Evolutionary conservation across 352 stramenopile species (phyloP).

Genomic region (Phytophthora hibernalis): DNA sequence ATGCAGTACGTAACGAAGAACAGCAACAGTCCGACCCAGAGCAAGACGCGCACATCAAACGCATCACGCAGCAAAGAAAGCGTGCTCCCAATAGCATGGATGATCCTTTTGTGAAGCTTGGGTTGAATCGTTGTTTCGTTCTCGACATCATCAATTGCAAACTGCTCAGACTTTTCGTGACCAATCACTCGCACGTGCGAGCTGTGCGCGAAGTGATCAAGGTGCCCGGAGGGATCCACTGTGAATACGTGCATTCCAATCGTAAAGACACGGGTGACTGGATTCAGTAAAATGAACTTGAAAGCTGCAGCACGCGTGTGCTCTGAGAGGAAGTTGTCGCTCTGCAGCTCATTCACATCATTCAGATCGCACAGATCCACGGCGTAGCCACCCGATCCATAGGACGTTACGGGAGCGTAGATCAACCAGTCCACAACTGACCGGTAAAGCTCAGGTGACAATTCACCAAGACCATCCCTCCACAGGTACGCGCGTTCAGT

Average conservation of each 20-base stretch:
- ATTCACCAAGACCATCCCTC: conserved; percentile 64
- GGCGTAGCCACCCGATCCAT: conserved; percentile 72
- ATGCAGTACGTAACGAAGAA: conserved; percentile 88
- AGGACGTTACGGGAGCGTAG: conserved; percentile 52
- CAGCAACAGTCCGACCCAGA: conserved; percentile 71
- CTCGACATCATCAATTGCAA: conserved; percentile 27
- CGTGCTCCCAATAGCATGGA: conserved; percentile 21
- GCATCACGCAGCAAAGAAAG: conserved; percentile 33
- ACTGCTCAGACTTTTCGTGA: conserved; percentile 64
- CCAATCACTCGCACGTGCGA: conserved; percentile 84
- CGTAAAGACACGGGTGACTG: conserved; percentile 90
- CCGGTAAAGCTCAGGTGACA: conserved; percentile 66
- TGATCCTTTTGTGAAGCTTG: conserved; percentile 22
- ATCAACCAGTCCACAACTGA: conserved; percentile 61
- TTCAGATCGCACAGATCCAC: conserved; percentile 75
- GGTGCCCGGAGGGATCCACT: conserved; percentile 80
- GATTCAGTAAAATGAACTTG: conserved; percentile 90
- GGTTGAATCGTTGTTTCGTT: conserved; percentile 1
- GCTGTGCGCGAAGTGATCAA: conserved; percentile 85
- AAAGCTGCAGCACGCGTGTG: conserved; percentile 84
- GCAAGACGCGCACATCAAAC: conserved; percentile 66
- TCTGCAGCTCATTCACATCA: conserved; percentile 65
- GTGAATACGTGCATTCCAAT: conserved; percentile 87
- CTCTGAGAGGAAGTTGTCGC: conserved; percentile 79
- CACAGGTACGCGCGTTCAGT: conserved; percentile 62